Evolutionary conservation across 495 filamentous ascomycete species (phyloP).

Genomic region (Penicillium diatomitis): DNA sequence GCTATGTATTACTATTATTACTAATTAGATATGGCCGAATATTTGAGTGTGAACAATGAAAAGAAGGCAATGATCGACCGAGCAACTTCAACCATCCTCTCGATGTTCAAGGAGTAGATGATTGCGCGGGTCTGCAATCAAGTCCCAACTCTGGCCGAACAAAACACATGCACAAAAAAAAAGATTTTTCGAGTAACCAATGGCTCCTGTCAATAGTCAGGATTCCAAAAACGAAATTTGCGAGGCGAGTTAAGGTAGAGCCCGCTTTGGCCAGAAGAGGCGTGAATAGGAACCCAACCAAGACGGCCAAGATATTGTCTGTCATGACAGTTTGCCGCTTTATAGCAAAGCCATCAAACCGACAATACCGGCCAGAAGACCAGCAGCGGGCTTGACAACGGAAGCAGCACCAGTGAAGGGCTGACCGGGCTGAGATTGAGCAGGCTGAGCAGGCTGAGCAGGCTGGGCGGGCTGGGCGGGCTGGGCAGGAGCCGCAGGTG

Average conservation of each 20-base stretch:
- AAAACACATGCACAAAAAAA: constrained; percentile 2
- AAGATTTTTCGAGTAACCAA: constrained; percentile 1
- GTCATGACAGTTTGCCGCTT: constrained; percentile 5
- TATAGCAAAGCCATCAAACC: constrained; percentile 34
- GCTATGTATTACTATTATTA: constrained; percentile 24
- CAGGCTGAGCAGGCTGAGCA: not conserved
- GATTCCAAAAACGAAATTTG: too few species aligned
- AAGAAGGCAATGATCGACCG: constrained; percentile 18
- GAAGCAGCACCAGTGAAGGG: constrained; percentile 28
- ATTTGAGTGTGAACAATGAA: not conserved
- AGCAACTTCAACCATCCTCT: constrained; percentile 9
- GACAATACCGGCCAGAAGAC: constrained; percentile 31
- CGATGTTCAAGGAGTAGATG: constrained; percentile 2
- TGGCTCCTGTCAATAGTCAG: constrained; percentile 7
- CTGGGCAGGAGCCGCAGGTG: constrained; percentile 4
- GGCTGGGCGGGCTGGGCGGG: constrained; percentile 1
- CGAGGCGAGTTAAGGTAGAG: too few species aligned
- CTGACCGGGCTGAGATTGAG: constrained; percentile 2
- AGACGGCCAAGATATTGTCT: too few species aligned
- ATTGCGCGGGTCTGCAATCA: constrained; percentile 10
- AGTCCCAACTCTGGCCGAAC: constrained; percentile 1
- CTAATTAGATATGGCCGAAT: constrained; percentile 5
- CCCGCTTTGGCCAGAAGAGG: too few species aligned
- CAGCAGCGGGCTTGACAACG: constrained; percentile 26
- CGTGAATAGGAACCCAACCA: constrained; percentile 1